A percentile compares a stretch with the other conserved stretches of the same genome.
Evolutionary conservation across 2,329 filamentous ascomycete genomes (phyloP).

Genomic region (Cucurbitaria berberidis): DNA sequence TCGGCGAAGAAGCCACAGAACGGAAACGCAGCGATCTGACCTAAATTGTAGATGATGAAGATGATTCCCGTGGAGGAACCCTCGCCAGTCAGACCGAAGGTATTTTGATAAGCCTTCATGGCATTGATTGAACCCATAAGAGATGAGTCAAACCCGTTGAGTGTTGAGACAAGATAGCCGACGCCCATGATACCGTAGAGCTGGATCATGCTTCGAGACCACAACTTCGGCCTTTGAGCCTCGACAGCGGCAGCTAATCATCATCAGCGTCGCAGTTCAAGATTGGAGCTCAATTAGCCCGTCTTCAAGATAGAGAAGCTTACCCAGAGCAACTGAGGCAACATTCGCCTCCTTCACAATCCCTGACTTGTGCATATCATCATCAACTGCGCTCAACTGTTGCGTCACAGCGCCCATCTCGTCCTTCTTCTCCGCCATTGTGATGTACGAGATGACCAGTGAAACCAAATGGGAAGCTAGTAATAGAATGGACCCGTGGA

Average conservation of each 20-base stretch:
- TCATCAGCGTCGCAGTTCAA: constrained; percentile 10
- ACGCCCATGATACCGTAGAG: constrained; percentile 44
- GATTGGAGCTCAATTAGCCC: neutral
- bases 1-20: constrained; percentile 50
- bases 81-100: constrained; percentile 56
- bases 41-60: constrained; percentile 54
- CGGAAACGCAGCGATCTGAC: constrained; percentile 59
- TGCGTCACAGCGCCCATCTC: constrained; percentile 30
- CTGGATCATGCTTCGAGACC: constrained; percentile 39
- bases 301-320: neutral
- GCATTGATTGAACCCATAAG: constrained; percentile 60
- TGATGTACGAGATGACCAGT: neutral
- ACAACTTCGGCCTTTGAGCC: constrained; percentile 40
- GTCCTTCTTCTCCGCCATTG: constrained; percentile 30
- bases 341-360: constrained; percentile 37
- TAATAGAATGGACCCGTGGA: too few relatives aligned
- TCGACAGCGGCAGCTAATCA: constrained; percentile 38
- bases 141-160: constrained; percentile 46
- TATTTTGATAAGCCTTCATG: constrained; percentile 58
- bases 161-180: constrained; percentile 43
- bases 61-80: constrained; percentile 59
- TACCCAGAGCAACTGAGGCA: constrained; percentile 41
- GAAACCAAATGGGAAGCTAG: too few relatives aligned
- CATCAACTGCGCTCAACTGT: constrained; percentile 29
- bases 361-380: constrained; percentile 26